Evolutionary conservation across 2,329 filamentous ascomycete genomes (phyloP).

Genomic region (Colletotrichum sp.): DNA sequence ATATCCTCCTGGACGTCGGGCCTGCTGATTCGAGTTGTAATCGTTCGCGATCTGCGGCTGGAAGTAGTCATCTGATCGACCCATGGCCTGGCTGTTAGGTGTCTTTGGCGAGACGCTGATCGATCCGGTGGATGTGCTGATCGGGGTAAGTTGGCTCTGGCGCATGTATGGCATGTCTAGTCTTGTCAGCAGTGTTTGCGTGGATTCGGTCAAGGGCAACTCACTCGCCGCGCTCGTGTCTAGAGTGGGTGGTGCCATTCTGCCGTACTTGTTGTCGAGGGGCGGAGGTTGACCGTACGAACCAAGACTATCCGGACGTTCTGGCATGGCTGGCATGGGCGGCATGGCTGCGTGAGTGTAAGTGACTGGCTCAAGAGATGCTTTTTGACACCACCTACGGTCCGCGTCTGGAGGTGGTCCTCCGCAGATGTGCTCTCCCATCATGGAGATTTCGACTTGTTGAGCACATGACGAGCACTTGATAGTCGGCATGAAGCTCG

Average conservation of each 20-base stretch:
- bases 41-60: slow-evolving; percentile 48
- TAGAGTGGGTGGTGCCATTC: slow-evolving; percentile 48
- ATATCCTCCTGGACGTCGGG: slow-evolving; percentile 51
- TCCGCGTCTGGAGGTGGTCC: slow-evolving; percentile 45
- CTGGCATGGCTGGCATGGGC: slow-evolving; percentile 39
- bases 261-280: slow-evolving; percentile 39
- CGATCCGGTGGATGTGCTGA: slow-evolving; percentile 65
- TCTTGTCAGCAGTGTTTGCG: slow-evolving; percentile 32
- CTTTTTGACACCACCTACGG: slow-evolving; percentile 35
- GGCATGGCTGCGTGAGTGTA: slow-evolving; percentile 34
- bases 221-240: slow-evolving; percentile 60
- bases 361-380: slow-evolving; percentile 15
- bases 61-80: slow-evolving; percentile 50
- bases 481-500: slow-evolving; percentile 78
- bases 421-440: slow-evolving; percentile 84
- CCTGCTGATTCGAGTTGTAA: slow-evolving; percentile 41
- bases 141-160: slow-evolving; percentile 66
- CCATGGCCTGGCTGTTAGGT: slow-evolving; percentile 48
- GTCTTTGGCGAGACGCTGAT: slow-evolving; percentile 68
- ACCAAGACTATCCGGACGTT: slow-evolving; percentile 29
- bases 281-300: slow-evolving; percentile 29
- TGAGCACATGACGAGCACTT: slow-evolving; percentile 84
- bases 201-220: slow-evolving; percentile 23
- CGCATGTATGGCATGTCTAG: slow-evolving; percentile 60
- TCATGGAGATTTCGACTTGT: slow-evolving; percentile 81